Evolutionary conservation across 2,329 filamentous ascomycete species (phyloP), one percentile per base, ranked within the genome.

Genomic region (Teratosphaeria pseudoeucalypti): DNA sequence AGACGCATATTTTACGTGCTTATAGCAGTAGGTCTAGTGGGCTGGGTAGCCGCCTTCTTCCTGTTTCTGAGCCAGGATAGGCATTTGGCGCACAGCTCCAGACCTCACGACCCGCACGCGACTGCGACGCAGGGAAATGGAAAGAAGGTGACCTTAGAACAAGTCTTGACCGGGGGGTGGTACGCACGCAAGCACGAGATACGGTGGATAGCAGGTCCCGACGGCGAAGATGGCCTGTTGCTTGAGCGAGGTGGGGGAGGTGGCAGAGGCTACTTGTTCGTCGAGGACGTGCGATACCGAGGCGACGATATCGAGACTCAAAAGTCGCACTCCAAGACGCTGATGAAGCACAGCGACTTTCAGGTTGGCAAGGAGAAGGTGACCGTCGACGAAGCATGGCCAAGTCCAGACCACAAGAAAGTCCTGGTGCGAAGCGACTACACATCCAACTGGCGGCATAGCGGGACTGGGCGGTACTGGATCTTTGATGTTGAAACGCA

Each of bases 401-500:
- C 94, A 2, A 96, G 90, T 70, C 84, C 85, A 32, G 84, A 97
- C 72, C 80, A 96, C 72, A 90, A 86, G 68, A 92, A 89, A 72
- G 90, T 99, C 2, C 81, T 99, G 57, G 77, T 96, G n/a, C 81
- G 85, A 56, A 90, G 90, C 9, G 79, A 90, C 57, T 72, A 78
- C 26, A 76, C 89, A 72, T 84, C 83, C 67, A 91, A 94, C 67
- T 99, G 91, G 88, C 85, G 94, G 65, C 88, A 97, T 73, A 97
- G 92, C 0, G 92, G 84, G 69, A 91, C 86, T 10, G 92, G 87
- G 0, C 79, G 82, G 29, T 99, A 96, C 77, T 99, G 89, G 85
- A 85, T 99, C 61, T 88, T 96, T 65, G 89, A 99, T 70, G 94
- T 99, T 29, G 84, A 83, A 34, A 86, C 85, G 0, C 92, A 96